Conservation (phyloP, 2,329 filamentous ascomycete species). For the Leptographium wingfieldii region DNA sequence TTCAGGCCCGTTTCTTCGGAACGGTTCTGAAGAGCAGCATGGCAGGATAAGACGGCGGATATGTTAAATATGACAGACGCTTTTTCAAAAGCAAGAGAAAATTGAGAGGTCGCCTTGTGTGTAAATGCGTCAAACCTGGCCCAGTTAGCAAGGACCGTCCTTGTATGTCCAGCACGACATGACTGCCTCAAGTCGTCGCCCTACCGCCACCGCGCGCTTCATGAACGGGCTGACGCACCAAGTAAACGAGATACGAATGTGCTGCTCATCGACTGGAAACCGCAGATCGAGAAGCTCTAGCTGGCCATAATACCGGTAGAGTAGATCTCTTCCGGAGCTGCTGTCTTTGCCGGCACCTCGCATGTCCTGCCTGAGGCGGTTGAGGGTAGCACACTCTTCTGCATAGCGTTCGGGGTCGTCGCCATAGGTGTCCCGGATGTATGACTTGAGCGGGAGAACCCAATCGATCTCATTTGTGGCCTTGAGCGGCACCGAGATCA, state of each 20-base stretch:
- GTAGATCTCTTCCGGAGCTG: slow-evolving; percentile 78
- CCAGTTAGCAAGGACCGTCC: not conserved
- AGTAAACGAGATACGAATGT: slow-evolving; percentile 98
- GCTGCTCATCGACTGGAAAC: slow-evolving; percentile 95
- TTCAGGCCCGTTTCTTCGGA: slow-evolving; percentile 89
- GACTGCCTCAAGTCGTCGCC: not conserved
- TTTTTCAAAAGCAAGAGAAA: slow-evolving; percentile 94
- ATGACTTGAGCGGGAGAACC: slow-evolving; percentile 80
- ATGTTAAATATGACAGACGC: slow-evolving; percentile 99
- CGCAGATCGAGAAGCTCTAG: slow-evolving; percentile 86
- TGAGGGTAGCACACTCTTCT: slow-evolving; percentile 89
- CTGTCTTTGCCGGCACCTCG: slow-evolving; percentile 94
- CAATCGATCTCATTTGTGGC: slow-evolving; percentile 97
- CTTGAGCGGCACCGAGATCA: slow-evolving; percentile 91
- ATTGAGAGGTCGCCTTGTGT: slow-evolving; percentile 92
- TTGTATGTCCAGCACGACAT: not conserved
- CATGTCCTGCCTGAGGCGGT: slow-evolving; percentile 95
- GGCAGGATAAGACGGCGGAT: slow-evolving; percentile 87
- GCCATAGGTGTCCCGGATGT: slow-evolving; percentile 88
- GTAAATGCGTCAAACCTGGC: slow-evolving; percentile 97
- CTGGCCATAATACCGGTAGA: slow-evolving; percentile 97
- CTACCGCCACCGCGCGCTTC: not conserved
- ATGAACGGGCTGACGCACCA: slow-evolving; percentile 46
- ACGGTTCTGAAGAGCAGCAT: slow-evolving; percentile 85
- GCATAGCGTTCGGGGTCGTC: slow-evolving; percentile 94